Evolutionary conservation across 2,329 filamentous ascomycete species (phyloP).

Genomic region (Fusarium burgessii): DNA sequence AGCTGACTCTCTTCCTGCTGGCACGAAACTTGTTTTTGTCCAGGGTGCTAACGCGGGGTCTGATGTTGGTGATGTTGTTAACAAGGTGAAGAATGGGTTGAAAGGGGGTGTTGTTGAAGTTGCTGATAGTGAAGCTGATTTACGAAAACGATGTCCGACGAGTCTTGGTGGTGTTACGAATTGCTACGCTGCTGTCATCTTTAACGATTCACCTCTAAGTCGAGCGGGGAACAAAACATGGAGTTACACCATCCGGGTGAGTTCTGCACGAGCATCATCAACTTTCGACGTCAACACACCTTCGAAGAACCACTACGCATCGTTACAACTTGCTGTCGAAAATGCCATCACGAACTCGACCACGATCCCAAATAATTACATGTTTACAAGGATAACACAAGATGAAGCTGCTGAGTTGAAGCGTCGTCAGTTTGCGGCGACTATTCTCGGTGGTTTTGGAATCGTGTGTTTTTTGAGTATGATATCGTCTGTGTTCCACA

Average conservation of each 20-base stretch:
- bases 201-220: neutral
- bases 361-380: neutral
- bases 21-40: neutral
- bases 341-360: constrained; percentile 6
- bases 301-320: neutral
- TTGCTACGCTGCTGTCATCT: constrained; percentile 10
- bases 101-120: neutral
- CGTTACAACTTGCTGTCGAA: constrained; percentile 5
- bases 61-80: neutral
- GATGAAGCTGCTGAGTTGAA: neutral
- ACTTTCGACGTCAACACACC: neutral
- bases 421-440: neutral
- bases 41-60: neutral
- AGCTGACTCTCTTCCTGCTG: neutral
- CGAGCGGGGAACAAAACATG: neutral
- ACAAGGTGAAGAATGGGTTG: neutral
- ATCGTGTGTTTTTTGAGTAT: constrained; percentile 14
- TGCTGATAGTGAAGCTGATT: neutral
- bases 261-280: neutral
- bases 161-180: neutral
- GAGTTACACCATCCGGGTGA: constrained; percentile 2
- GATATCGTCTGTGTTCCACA: constrained; percentile 8
- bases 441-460: neutral
- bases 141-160: constrained; percentile 1
- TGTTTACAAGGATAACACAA: constrained; percentile 3